A percentile compares a stretch with the other conserved stretches of the same genome.
These are phyloP conservation scores for Madurella mycetomatis DNA, from an alignment of 2,329 filamentous ascomycete genomes.

Conservation along the genomic window DNA sequence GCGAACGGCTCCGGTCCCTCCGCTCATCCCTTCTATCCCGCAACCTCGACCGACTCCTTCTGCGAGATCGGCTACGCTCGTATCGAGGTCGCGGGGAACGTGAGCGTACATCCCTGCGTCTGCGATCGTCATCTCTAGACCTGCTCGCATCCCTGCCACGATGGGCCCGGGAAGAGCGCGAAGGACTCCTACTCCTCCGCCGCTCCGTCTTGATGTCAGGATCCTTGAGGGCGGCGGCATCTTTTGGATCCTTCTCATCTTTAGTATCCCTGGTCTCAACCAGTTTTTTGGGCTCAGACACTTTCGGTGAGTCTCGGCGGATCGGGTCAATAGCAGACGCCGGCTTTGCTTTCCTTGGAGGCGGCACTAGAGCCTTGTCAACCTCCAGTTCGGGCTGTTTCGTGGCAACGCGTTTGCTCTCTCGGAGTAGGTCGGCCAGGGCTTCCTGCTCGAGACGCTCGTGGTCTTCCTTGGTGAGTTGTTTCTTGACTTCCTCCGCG, in stretches of 20 bases:
- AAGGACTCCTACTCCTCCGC: slow-evolving; percentile 29
- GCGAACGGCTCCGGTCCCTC: slow-evolving; percentile 29
- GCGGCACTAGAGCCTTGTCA: slow-evolving; percentile 52
- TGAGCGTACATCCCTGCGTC: slow-evolving; percentile 25
- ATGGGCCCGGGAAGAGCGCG: slow-evolving; percentile 23
- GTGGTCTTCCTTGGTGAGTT: slow-evolving; percentile 55
- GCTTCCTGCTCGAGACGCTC: slow-evolving; percentile 55
- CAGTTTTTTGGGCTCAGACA: slow-evolving; percentile 38
- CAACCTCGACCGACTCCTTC: slow-evolving; percentile 27
- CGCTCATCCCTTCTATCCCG: slow-evolving; percentile 28
- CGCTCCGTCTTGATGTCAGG: slow-evolving; percentile 30
- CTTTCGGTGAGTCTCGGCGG: slow-evolving; percentile 42
- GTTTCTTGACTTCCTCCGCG: slow-evolving; percentile 47
- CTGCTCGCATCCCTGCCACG: slow-evolving; percentile 29
- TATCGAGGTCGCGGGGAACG: slow-evolving; percentile 22
- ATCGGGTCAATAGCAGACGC: slow-evolving; percentile 58
- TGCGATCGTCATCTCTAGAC: slow-evolving; percentile 30
- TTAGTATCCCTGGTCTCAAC: slow-evolving; percentile 26
- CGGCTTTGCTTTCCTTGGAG: slow-evolving; percentile 47
- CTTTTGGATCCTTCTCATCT: slow-evolving; percentile 27
- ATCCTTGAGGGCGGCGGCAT: slow-evolving; percentile 13
- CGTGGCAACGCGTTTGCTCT: slow-evolving; percentile 48
- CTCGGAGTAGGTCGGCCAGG: slow-evolving; percentile 54
- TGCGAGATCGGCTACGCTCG: slow-evolving; percentile 27
- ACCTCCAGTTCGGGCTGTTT: slow-evolving; percentile 53